A percentile compares a stretch with the other conserved stretches of the same genome.
Evolutionary conservation across 441 rosid species (phyloP).

Genomic region (Euphorbia corollata): DNA sequence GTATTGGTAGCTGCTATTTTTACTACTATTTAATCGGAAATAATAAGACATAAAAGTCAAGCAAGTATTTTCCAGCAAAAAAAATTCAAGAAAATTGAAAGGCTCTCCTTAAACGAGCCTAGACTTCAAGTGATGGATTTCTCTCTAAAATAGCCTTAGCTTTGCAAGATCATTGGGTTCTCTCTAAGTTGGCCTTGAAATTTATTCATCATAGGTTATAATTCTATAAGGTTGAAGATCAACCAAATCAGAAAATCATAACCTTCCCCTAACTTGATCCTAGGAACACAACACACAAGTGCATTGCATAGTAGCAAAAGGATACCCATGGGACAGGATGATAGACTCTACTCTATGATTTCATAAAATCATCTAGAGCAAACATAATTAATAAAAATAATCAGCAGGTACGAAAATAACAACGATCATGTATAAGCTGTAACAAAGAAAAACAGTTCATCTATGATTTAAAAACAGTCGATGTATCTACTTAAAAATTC

Average conservation of each 20-base stretch:
- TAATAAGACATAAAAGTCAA: neutral
- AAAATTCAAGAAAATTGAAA: neutral
- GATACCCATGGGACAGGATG: neutral
- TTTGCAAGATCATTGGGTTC: neutral
- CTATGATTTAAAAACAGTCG: conserved; percentile 1
- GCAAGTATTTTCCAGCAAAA: neutral
- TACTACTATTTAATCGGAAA: neutral
- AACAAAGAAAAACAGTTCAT: neutral
- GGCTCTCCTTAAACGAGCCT: neutral
- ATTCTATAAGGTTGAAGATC: neutral
- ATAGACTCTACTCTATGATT: conserved; percentile 5
- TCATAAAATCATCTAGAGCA: conserved; percentile 1
- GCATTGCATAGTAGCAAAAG: conserved; percentile 1
- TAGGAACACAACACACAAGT: neutral
- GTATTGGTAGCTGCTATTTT: neutral
- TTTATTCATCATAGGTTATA: neutral
- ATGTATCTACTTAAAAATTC: neutral
- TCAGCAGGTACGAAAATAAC: neutral
- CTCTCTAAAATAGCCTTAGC: neutral
- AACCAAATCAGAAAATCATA: neutral
- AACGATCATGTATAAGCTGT: neutral
- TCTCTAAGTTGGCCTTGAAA: neutral
- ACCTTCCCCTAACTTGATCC: neutral
- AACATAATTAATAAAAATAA: conserved; percentile 1
- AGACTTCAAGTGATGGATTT: neutral